A percentile compares a stretch with the other conserved stretches of the same genome.
Evolutionary conservation across 768 basidiomycete genomes (phyloP).

Genomic region (Leccinum broughii): DNA sequence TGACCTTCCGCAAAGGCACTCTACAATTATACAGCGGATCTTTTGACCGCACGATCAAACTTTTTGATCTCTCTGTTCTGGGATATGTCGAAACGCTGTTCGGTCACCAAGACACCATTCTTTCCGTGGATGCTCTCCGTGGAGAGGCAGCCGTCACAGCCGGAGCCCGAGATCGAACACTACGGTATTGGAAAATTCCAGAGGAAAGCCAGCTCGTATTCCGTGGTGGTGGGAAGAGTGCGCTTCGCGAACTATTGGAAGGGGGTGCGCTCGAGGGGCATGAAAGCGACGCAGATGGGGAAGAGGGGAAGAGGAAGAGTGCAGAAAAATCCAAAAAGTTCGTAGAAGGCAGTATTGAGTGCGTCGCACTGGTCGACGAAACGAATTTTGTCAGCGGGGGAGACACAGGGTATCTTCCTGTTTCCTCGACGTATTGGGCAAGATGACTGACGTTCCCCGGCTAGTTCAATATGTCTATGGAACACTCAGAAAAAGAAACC

Average conservation of each 20-base stretch:
- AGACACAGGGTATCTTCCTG: constrained; percentile 79
- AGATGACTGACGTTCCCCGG: neutral
- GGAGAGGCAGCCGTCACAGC: constrained; percentile 84
- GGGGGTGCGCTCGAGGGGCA: constrained; percentile 64
- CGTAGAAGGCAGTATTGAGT: constrained; percentile 90
- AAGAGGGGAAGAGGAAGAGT: constrained; percentile 35
- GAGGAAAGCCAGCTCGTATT: constrained; percentile 97
- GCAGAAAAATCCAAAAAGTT: constrained; percentile 41
- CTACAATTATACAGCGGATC: constrained; percentile 70
- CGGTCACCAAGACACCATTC: constrained; percentile 91
- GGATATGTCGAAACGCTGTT: constrained; percentile 96
- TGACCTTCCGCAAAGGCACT: constrained; percentile 78
- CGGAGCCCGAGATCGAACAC: constrained; percentile 88
- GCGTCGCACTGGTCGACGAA: constrained; percentile 95
- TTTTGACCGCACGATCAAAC: constrained; percentile 85
- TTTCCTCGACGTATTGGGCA: constrained; percentile 1
- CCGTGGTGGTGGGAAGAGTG: constrained; percentile 88
- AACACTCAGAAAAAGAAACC: constrained; percentile 93
- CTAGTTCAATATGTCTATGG: constrained; percentile 88
- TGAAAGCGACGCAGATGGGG: constrained; percentile 50
- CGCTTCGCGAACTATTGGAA: constrained; percentile 77
- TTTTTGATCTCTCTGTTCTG: constrained; percentile 81
- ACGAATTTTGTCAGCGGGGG: constrained; percentile 90
- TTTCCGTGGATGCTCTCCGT: constrained; percentile 76
- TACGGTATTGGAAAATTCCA: constrained; percentile 93